Evolutionary conservation across 2,329 filamentous ascomycete species (phyloP), one percentile per base, ranked within the genome.

Genomic region (Allantophomopsis cytisporea): DNA sequence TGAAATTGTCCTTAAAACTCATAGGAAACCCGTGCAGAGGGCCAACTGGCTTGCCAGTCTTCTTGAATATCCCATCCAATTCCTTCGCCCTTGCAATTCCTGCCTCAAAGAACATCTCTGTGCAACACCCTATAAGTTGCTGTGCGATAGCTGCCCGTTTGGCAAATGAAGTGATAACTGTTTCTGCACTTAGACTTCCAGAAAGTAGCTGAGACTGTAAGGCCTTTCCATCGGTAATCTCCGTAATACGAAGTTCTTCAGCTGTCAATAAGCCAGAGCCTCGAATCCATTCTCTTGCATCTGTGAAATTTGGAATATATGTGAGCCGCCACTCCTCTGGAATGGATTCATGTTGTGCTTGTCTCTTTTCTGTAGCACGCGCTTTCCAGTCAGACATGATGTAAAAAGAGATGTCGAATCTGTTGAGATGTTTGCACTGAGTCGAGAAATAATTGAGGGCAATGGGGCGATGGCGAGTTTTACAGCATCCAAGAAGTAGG

Each of bases 11-110:
- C 51, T 80, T 74, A 33, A 76, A 58, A 0, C 67, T 5, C 18
- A 74, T 60, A 1, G 70, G 70, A 1, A 74, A 55, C 2, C 75
- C 76, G 54, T 80, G 75, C 5, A 81, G 59, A 7, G 75, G 73
- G 0, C 76, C 76, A 2, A 68, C 45, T 1, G 65, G 54, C 44
- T 59, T 54, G 0, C 61, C 58, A 7, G 58, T 57, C 7, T 43
- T 41, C 3, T 50, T 44, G 4, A 62, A 45, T 39, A 63, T 49
- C 2, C 59, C 51, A 50, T 74, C 71, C 4, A 71, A 51, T 10
- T 54, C 28, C 14, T 50, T 47, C 0, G 69, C 69, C 5, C 53
- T 51, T 3, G 52, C 39, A 2, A 71, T 47, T 2, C 66, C 69
- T 20, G 58, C 49, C 2, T 61, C 52, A 45, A 71, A 68, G 41